Evolutionary conservation across 495 filamentous ascomycete species (phyloP).

Genomic region (Annulohypoxylon maeteangense): DNA sequence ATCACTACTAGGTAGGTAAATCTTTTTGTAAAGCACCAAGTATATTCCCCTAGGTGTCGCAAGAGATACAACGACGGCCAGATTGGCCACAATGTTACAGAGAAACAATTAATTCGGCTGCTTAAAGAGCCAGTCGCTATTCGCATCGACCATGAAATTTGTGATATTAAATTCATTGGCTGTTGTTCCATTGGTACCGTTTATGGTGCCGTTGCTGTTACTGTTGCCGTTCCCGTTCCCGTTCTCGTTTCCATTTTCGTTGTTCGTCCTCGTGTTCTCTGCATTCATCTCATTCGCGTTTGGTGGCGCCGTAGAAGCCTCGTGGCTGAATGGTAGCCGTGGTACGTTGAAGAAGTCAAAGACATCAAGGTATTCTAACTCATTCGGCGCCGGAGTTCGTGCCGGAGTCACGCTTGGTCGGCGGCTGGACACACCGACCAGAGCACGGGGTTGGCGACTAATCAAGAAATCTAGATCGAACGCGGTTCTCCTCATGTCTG

Average conservation of each 20-base stretch:
- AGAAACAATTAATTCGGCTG: slow-evolving; percentile 39
- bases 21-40: background rate
- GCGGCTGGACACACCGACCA: slow-evolving; percentile 49
- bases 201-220: slow-evolving; percentile 14
- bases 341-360: slow-evolving; percentile 95
- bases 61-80: slow-evolving; percentile 6
- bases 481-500: slow-evolving; percentile 86
- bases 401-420: slow-evolving; percentile 58
- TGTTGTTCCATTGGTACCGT: slow-evolving; percentile 28
- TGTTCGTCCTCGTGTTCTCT: slow-evolving; percentile 27
- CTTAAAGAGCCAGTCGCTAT: slow-evolving; percentile 70
- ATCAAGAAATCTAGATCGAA: slow-evolving; percentile 91
- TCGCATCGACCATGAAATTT: slow-evolving; percentile 73
- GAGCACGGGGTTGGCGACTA: slow-evolving; percentile 76
- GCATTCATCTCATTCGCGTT: slow-evolving; percentile 39
- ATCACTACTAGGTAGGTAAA: too few species aligned
- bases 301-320: slow-evolving; percentile 43
- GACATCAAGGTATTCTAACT: slow-evolving; percentile 90
- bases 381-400: slow-evolving; percentile 76
- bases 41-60: slow-evolving; percentile 18
- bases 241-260: slow-evolving; percentile 8
- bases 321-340: slow-evolving; percentile 66
- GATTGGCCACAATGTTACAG: background rate
- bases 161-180: slow-evolving; percentile 71
- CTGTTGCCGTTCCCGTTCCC: slow-evolving; percentile 16